Percentiles rank a stretch among this genome's conserved stretches.
Evolutionary conservation across 257 asterid genomes (phyloP).

Genomic region (Avicennia marina): DNA sequence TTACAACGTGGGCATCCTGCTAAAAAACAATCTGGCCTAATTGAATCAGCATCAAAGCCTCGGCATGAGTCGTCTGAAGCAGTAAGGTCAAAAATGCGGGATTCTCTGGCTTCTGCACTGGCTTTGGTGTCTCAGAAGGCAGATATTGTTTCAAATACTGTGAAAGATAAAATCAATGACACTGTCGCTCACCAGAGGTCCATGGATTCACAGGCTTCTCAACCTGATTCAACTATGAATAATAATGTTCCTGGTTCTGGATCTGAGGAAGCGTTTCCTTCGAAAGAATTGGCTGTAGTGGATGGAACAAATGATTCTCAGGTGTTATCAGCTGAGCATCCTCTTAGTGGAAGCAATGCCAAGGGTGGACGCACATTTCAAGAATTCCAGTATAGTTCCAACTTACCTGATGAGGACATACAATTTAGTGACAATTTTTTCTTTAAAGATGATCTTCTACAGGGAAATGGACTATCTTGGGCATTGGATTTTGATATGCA

Average conservation of each 20-base stretch:
- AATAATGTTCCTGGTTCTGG: slow-evolving; percentile 26
- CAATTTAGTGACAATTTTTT: slow-evolving; percentile 72
- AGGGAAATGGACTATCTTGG: slow-evolving; percentile 99
- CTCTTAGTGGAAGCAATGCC: slow-evolving; percentile 33
- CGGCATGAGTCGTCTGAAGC: slow-evolving; percentile 56
- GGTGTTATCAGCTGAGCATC: slow-evolving; percentile 34
- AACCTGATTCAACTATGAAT: slow-evolving; percentile 21
- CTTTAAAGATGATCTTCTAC: slow-evolving; percentile 87
- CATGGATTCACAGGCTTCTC: slow-evolving; percentile 30
- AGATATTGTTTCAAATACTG: slow-evolving; percentile 31
- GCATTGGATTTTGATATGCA: slow-evolving; percentile 74
- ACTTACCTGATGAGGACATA: slow-evolving; percentile 64
- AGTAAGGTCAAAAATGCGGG: slow-evolving; percentile 93
- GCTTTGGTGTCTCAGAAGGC: slow-evolving; percentile 45
- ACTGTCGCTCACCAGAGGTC: slow-evolving; percentile 16
- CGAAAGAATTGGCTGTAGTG: slow-evolving; percentile 23
- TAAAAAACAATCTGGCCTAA: slow-evolving; percentile 47
- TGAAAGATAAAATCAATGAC: slow-evolving; percentile 22
- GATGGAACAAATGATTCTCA: slow-evolving; percentile 31
- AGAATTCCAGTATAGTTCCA: slow-evolving; percentile 44
- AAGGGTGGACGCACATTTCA: slow-evolving; percentile 34
- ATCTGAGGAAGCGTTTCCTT: slow-evolving; percentile 19
- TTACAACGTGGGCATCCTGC: slow-evolving; percentile 59
- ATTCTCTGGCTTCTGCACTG: slow-evolving; percentile 72
- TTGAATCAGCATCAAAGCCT: slow-evolving; percentile 49